Conservation (phyloP, 306 rosid species). For the Chamaecrista fasciculata region DNA sequence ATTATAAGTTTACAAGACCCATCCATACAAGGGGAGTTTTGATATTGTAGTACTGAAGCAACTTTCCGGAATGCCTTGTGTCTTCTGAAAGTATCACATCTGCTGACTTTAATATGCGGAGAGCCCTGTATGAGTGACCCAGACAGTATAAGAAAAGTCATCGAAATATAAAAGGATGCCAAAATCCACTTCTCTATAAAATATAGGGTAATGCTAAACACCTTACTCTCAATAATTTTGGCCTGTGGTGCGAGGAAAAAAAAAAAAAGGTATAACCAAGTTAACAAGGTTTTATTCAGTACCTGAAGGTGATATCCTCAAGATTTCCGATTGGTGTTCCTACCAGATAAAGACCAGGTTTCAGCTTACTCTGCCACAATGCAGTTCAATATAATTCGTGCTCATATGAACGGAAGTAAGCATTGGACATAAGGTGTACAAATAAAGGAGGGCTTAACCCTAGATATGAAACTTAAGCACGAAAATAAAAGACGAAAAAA, state of each 20-base stretch:
- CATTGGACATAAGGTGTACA: neutral
- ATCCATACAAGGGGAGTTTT: constrained; percentile 81
- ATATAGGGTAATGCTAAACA: too few relatives aligned
- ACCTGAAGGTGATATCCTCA: constrained; percentile 79
- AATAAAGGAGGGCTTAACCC: neutral
- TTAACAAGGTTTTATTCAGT: neutral
- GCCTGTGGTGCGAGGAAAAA: neutral
- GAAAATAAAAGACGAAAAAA: neutral
- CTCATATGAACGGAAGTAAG: constrained; percentile 18
- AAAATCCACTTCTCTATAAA: neutral
- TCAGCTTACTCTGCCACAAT: constrained; percentile 44
- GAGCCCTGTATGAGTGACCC: constrained; percentile 52
- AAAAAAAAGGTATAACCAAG: neutral
- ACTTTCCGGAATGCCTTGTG: constrained; percentile 89
- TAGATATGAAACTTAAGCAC: neutral
- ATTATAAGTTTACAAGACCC: neutral
- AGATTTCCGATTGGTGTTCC: constrained; percentile 88
- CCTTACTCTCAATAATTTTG: neutral
- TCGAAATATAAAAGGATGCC: neutral
- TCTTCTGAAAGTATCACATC: constrained; percentile 85
- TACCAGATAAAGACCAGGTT: constrained; percentile 82
- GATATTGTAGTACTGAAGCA: constrained; percentile 77
- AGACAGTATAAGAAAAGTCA: neutral
- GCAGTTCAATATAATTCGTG: constrained; percentile 5
- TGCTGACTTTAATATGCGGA: constrained; percentile 76